Evolutionary conservation across 208 protist species (phyloP), one percentile per base, ranked within the genome.

Genomic region (Wallacemonas sp.): DNA sequence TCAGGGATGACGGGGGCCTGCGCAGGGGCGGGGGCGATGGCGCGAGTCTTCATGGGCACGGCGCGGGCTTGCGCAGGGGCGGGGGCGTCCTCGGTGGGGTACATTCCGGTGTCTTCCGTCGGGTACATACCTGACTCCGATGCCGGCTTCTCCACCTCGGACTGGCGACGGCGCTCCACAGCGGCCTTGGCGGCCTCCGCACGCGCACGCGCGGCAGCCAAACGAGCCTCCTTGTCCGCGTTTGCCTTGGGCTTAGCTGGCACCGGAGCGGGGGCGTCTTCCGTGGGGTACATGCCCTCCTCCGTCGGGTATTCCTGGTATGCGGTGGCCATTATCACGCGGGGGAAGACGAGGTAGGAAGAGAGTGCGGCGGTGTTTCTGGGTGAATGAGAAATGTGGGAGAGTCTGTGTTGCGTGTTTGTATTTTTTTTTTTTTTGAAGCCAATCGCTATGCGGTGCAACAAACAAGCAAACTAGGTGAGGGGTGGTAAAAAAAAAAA

Each of bases 81-180:
- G 2, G n/a, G 44, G 54, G 27, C 44, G 27, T 60, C 66, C 33
- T 38, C 54, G 28, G 54, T 70, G 54, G 49, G 68, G 15, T 59
- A 22, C 27, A 30, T 62, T 21, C 38, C 55, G 26, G 34, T 27
- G 42, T 65, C 39, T 15, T 65, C 42, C 24, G 36, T 41, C 17
- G 44, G 36, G 38, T 54, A 51, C 26, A 27, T 42, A 14, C 26
- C 24, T n/a, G n/a, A n/a, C 44, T 65, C 21, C 8, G 44, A 58
- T 0, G 46, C 31, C 12, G 27, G 28, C 26, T n/a, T 26, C 46
- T 54, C 9, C 31, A 1, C 36, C 36, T 56, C 62, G 15, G 46
- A 46, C 46, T 67, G 62, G 22, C 71, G 73, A 21, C 65, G 70
- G 24, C 69, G 68, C 62, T 72, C 71, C 22, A 67, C 80, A 9